Evolutionary conservation across 2,329 filamentous ascomycete genomes (phyloP), one percentile per base, ranked within the genome.

Genomic region (Penicillium sumatraense): DNA sequence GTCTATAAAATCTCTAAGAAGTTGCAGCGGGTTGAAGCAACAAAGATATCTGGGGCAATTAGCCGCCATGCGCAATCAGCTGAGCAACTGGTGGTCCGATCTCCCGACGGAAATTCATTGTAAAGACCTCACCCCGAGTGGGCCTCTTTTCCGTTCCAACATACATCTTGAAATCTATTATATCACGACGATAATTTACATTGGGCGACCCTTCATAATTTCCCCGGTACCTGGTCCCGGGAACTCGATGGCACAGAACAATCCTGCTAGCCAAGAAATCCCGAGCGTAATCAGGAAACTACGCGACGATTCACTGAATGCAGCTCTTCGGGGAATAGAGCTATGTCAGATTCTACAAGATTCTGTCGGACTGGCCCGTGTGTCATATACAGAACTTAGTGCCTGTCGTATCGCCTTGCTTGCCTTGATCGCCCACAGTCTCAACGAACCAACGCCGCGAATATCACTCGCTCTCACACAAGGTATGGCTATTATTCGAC

Each of bases 361-460:
- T 33, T 75, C 71, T 3, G 75, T 78, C 24, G 80, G 80, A 8
- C 75, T 82, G 48, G 79, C 80, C 5, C 73, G 78, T 23, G 76
- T 78, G 2, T 80, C 78, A 4, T 82, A 81, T 61, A 80, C 78
- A 7, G 80, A 82, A 59, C 82, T 81, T 62, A 80, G 76, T 61
- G 75, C 78, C 5, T 81, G 78, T 51, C 78, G 80, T 29, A 78
- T 78, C 18, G 78, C 80, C 7, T 64, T 82, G n/a, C 70, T 82
- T 8, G 79, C 81, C 26, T 59, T 70, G 5, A 60, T 70, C 24
- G 68, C 68, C 5, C 67, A 69, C 21, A 63, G 62, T 27, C 51
- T 71, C 24, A 64, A 62, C 8, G 58, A 63, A 33, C 65, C 60
- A 13, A 63, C 67, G 1, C 58, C 63, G 33, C 49, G 57, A 21